A percentile compares a stretch with the other conserved stretches of the same genome.
Evolutionary conservation across 2,329 filamentous ascomycete genomes (phyloP).

Genomic region (Coleophoma eucalyptorum): DNA sequence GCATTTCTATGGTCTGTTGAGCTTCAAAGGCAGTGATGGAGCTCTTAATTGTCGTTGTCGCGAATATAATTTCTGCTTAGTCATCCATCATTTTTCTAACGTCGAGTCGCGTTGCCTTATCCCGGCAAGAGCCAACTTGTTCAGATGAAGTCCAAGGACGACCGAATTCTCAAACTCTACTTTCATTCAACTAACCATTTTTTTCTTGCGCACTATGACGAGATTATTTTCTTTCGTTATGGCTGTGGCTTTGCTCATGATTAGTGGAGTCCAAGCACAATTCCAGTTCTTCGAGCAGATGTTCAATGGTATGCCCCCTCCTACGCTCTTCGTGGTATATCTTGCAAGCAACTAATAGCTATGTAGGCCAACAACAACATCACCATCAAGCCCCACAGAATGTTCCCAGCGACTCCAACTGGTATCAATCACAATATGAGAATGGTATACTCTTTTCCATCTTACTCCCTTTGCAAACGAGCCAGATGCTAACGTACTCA

Average conservation of each 20-base stretch:
- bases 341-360: constrained; percentile 51
- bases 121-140: neutral
- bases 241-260: constrained; percentile 50
- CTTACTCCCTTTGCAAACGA: neutral
- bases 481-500: constrained; percentile 9
- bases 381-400: constrained; percentile 67
- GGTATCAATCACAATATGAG: constrained; percentile 72
- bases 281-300: constrained; percentile 99
- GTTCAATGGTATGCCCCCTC: constrained; percentile 65
- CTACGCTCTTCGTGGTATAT: constrained; percentile 55
- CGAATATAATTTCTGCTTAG: constrained; percentile 3
- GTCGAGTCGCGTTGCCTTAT: neutral
- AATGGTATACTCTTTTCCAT: constrained; percentile 44
- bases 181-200: no score
- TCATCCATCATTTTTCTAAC: neutral
- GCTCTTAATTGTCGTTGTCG: neutral
- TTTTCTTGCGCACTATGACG: constrained; percentile 13
- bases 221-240: constrained; percentile 31
- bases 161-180: neutral
- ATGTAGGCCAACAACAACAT: constrained; percentile 27
- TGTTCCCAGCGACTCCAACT: constrained; percentile 75
- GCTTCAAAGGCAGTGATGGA: neutral
- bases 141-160: neutral
- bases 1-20: constrained; percentile 29
- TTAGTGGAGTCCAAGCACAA: constrained; percentile 63